Percentiles rank a stretch among this genome's conserved stretches.
Conservation (phyloP, 306 rosid species). For the Prunus fruticosa region DNA sequence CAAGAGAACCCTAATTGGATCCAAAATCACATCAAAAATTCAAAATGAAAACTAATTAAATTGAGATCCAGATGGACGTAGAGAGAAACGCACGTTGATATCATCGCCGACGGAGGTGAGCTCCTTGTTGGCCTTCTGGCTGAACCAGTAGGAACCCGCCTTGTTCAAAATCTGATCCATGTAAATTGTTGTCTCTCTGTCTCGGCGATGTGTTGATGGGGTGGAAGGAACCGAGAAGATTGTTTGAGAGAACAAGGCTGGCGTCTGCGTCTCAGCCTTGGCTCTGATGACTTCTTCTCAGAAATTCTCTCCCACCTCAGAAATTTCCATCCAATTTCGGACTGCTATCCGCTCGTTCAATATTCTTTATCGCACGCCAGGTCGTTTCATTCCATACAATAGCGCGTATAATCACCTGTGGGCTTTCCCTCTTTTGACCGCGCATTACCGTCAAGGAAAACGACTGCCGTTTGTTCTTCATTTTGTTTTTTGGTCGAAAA, state of each 20-base stretch:
- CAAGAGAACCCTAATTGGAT: background rate
- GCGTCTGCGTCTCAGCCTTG: background rate
- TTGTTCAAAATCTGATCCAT: slow-evolving; percentile 89
- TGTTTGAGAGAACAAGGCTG: background rate
- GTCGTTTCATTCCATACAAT: background rate
- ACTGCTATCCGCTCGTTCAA: background rate
- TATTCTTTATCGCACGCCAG: background rate
- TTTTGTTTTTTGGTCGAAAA: too few species aligned
- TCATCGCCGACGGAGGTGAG: slow-evolving; percentile 74
- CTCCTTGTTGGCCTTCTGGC: slow-evolving; percentile 67
- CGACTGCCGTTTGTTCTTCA: background rate
- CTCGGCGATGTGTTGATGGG: background rate
- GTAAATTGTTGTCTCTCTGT: background rate
- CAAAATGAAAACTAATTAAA: background rate
- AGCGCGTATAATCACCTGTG: background rate
- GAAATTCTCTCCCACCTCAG: background rate
- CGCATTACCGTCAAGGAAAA: background rate
- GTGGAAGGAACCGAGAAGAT: background rate
- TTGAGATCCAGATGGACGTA: background rate
- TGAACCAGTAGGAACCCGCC: slow-evolving; percentile 92
- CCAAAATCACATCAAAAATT: background rate
- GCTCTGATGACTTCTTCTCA: background rate
- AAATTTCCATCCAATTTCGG: background rate
- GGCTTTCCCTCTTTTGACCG: background rate
- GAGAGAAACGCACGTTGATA: slow-evolving; percentile 45